Evolutionary conservation across 768 basidiomycete genomes (phyloP).

Genomic region (Mycena kentingensis): DNA sequence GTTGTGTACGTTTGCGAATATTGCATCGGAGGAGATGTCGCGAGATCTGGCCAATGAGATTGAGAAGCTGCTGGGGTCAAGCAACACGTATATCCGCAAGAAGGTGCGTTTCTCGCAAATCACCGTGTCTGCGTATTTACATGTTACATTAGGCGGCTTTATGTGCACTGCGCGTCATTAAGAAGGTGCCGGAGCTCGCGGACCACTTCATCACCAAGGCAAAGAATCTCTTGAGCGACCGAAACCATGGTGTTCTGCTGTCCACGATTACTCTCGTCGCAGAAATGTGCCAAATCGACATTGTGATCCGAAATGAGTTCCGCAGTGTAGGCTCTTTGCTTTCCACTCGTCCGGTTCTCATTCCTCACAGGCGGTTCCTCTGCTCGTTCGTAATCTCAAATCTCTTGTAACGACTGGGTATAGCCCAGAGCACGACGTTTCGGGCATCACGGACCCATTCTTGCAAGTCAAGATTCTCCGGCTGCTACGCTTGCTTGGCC

Average conservation of each 20-base stretch:
- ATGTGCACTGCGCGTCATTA: conserved; percentile 91
- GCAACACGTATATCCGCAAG: conserved; percentile 98
- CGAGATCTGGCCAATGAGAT: conserved; percentile 97
- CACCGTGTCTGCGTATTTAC: conserved; percentile 6
- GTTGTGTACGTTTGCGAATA: conserved; percentile 97
- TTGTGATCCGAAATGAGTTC: conserved; percentile 77
- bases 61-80: conserved; percentile 94
- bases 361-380: conserved; percentile 72
- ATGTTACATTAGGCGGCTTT: conserved; percentile 72
- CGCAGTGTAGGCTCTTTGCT: conserved; percentile 66
- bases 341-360: conserved; percentile 6
- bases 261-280: conserved; percentile 93
- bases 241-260: conserved; percentile 95
- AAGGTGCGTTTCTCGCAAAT: conserved; percentile 59
- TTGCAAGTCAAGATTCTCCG: conserved; percentile 92
- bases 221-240: conserved; percentile 88
- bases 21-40: conserved; percentile 99
- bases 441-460: conserved; percentile 98
- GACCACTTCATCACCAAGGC: conserved; percentile 90
- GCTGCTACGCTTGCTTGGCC: conserved; percentile 85
- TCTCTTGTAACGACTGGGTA: conserved; percentile 94
- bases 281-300: conserved; percentile 89
- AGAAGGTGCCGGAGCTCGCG: conserved; percentile 92
- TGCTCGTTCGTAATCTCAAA: conserved; percentile 94
- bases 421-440: conserved; percentile 98